These are phyloP conservation scores for Dorcoceras hygrometricum DNA, from an alignment of 257 asterid genomes.

Conservation along the genomic window DNA sequence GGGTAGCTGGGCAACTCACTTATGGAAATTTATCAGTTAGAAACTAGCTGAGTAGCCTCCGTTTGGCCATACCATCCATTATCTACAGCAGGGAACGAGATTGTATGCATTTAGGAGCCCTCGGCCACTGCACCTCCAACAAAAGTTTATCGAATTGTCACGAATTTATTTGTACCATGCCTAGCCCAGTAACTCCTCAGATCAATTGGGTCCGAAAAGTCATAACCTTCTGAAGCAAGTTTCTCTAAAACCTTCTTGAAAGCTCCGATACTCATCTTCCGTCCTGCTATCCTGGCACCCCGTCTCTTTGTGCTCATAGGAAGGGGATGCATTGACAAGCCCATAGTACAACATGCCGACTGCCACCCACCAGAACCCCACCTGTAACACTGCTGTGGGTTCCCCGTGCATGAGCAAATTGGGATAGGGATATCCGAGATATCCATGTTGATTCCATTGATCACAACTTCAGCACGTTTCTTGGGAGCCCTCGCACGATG, in stretches of 20 bases:
- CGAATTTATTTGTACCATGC: conserved; percentile 92
- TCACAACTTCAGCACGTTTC: conserved; percentile 64
- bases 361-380: conserved; percentile 99
- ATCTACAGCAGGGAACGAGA: conserved; percentile 54
- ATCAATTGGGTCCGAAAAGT: conserved; percentile 71
- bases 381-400: conserved; percentile 78
- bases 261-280: conserved; percentile 94
- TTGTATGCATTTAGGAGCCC: conserved; percentile 29
- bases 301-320: conserved; percentile 82
- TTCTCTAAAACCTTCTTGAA: conserved; percentile 84
- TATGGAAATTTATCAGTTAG: conserved; percentile 41
- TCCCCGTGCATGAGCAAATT: conserved; percentile 80
- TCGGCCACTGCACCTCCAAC: conserved; percentile 31
- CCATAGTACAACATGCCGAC: conserved; percentile 84
- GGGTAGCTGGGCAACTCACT: conserved; percentile 29
- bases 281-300: conserved; percentile 82
- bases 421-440: conserved; percentile 72
- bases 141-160: conserved; percentile 57
- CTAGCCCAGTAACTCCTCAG: conserved; percentile 85
- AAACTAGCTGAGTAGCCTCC: conserved; percentile 49
- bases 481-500: conserved; percentile 69
- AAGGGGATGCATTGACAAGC: conserved; percentile 65
- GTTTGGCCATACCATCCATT: conserved; percentile 39
- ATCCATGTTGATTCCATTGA: conserved; percentile 72
- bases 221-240: conserved; percentile 65